These are phyloP conservation scores for Paraphoma sp. DNA, from an alignment of 2,329 filamentous ascomycete species.

Conservation along the genomic window DNA sequence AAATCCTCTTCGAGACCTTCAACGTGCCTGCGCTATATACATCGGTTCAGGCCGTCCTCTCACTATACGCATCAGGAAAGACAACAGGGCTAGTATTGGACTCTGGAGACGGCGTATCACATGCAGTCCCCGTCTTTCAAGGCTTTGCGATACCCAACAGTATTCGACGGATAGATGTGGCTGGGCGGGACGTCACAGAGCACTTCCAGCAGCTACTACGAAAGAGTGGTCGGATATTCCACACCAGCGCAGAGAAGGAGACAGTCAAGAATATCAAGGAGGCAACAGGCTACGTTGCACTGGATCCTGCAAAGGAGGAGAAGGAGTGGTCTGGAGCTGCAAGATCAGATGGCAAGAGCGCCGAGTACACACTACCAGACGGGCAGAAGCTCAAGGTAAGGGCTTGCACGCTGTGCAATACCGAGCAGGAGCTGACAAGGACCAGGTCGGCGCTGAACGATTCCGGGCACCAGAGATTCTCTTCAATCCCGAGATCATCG, in stretches of 20 bases:
- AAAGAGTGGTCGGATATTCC: slow-evolving; percentile 92
- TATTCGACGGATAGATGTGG: slow-evolving; percentile 94
- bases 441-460: slow-evolving; percentile 84
- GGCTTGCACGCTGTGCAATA: slow-evolving; percentile 10
- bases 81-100: slow-evolving; percentile 96
- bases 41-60: slow-evolving; percentile 95
- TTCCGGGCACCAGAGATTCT: slow-evolving; percentile 97
- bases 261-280: slow-evolving; percentile 98
- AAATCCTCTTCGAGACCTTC: slow-evolving; percentile 98
- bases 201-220: slow-evolving; percentile 88
- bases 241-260: slow-evolving; percentile 98
- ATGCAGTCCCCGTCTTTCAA: slow-evolving; percentile 96
- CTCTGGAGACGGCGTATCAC: slow-evolving; percentile 93
- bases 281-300: slow-evolving; percentile 86
- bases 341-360: slow-evolving; percentile 78
- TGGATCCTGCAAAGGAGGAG: slow-evolving; percentile 91
- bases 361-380: slow-evolving; percentile 90
- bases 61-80: slow-evolving; percentile 91
- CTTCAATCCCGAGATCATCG: slow-evolving; percentile 96
- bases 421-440: slow-evolving; percentile 26
- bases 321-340: slow-evolving; percentile 86
- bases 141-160: slow-evolving; percentile 96
- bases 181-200: slow-evolving; percentile 94
- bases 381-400: slow-evolving; percentile 88
- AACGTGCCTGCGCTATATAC: slow-evolving; percentile 96